Evolutionary conservation across 208 protist species (phyloP), one percentile per base, ranked within the genome.

Genomic region (Leishmania tropica): DNA sequence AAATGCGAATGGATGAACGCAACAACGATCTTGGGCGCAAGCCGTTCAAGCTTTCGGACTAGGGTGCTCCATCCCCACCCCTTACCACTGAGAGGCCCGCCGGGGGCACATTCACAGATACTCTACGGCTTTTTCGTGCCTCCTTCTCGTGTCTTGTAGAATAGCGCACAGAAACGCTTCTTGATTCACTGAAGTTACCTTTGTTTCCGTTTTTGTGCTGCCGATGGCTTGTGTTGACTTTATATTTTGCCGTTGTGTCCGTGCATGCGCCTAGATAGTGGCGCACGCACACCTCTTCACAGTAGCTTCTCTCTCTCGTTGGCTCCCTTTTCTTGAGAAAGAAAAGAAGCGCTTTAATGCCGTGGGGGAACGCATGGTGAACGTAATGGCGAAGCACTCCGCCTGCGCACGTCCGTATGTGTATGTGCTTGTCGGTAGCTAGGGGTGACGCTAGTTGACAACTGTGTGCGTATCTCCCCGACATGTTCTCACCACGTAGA

Each of bases 1-100:
- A 98, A 81, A 76, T 83, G 75, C 89, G 94, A 60, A 98, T 98
- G 87, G 93, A 98, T 80, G 96, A 97, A 79, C 94, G 96, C 74
- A 98, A 98, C 85, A 92, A 89, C 83, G 90, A 94, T 64, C 80
- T 96, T 35, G 93, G 88, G 62, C 94, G 93, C 71, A 91, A 89
- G 75, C 58, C 83, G 8, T 98, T 96, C 76, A 85, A 96, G 76
- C 88, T 98, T 42, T 79, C 75, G 1, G 82, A 90, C 28, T 89
- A 94, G 79, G 68, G 77, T 85, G 51, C 80, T 13, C 73, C 42
- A 1, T 35, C 24, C n/a, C 24, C 70, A 31, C 45, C 24, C 40
- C 28, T 47, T 4, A 1, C 45, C 47, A 47, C 28, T 53, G 28
- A 24, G 42, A 51, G 51, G 70, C 47, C 54, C 70, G 17, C 70